Evolutionary conservation across 805 yeast species (phyloP).

Genomic region (Wickerhamomyces queroliae): DNA sequence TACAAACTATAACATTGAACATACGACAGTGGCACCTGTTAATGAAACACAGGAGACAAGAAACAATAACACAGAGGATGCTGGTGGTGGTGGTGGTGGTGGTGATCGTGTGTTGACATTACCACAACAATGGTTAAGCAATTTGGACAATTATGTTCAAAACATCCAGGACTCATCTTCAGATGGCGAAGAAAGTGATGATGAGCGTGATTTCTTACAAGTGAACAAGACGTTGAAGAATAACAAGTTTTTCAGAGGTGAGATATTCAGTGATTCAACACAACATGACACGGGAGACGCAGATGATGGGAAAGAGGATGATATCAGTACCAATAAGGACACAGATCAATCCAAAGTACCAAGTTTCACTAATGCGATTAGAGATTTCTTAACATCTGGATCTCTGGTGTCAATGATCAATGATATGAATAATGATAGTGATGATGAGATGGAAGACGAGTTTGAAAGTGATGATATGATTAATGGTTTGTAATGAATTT

Average conservation of each 20-base stretch:
- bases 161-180: constrained; percentile 14
- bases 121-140: constrained; percentile 24
- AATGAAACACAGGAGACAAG: no score
- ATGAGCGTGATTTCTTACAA: constrained; percentile 17
- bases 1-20: constrained; percentile 21
- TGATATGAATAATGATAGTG: constrained; percentile 2
- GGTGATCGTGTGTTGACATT: constrained; percentile 13
- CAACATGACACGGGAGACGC: constrained; percentile 2
- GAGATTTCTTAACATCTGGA: constrained; percentile 12
- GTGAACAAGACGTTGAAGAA: constrained; percentile 12
- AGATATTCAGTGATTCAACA: neutral
- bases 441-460: constrained; percentile 7
- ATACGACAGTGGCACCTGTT: constrained; percentile 4
- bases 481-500: constrained; percentile 10
- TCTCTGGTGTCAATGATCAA: constrained; percentile 3
- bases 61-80: no score
- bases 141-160: constrained; percentile 21
- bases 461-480: constrained; percentile 9
- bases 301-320: constrained; percentile 6
- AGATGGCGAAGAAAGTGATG: constrained; percentile 16
- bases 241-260: neutral
- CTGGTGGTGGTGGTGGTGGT: neutral
- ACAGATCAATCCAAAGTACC: neutral
- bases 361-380: constrained; percentile 12
- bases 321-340: constrained; percentile 6